Evolutionary conservation across 176 grass and related monocot genomes (phyloP), one percentile per base, ranked within the genome.

Genomic region (Coix lacrymajobi): DNA sequence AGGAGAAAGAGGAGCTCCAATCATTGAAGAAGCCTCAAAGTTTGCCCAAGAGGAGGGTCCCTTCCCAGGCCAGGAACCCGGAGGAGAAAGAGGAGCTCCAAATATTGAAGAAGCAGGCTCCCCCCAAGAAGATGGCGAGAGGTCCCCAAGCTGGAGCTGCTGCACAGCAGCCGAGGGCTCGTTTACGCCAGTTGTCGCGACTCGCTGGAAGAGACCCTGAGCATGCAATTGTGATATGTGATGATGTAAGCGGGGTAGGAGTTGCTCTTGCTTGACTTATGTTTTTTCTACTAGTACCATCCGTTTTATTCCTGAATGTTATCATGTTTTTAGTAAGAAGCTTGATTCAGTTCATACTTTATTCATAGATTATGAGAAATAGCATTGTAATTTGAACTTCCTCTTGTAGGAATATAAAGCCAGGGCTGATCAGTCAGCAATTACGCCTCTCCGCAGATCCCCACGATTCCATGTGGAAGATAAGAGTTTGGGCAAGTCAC

Each of bases 391-490:
- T 63, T 58, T 84, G 17, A 38, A 74, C 12, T 66, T 16, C 52
- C 28, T 38, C 38, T 76, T 84, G 61, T 43, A 89, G 87, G 87
- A 80, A 39, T 40, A 24, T 48, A 37, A 75, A 45, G 16, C 46
- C 24, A 84, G 48, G n/a, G 31, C 39, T 75, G 10, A 49, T 56
- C 69, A 49, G 61, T 62, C n/a, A 19, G n/a, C 61, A 57, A 22
- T 69, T n/a, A 30, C 11, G 22, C 49, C 83, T 70, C 33, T 88
- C 13, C 45, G 49, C 7, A 92, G 83, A 51, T 92, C 79, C 37
- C 11, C 51, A 62, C 60, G 52, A 66, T 44, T 86, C 5, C 68
- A 32, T 51, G 15, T 3, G 3, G 46, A 85, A 62, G n/a, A 76
- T 30, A 80, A 84, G 24, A 45, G 17, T 54, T 38, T 1, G 6